A percentile compares a stretch with the other conserved stretches of the same genome.
These are phyloP conservation scores for Saturnispora halmiae DNA, from an alignment of 805 yeast species.

Conservation along the genomic window DNA sequence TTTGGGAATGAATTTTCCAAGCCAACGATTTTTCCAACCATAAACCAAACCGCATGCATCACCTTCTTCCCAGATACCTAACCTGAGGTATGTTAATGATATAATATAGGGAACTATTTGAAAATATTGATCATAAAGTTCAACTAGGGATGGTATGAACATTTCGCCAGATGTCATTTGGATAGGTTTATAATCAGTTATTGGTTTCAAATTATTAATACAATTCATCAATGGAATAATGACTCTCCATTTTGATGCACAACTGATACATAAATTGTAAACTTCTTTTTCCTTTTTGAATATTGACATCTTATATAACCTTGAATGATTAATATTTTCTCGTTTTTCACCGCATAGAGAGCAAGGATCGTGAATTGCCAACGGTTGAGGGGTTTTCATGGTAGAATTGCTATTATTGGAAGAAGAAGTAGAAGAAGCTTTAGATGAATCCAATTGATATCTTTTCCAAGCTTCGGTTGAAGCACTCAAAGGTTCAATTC, in stretches of 20 bases:
- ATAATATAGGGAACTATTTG: constrained; percentile 4
- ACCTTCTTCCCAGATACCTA: constrained; percentile 63
- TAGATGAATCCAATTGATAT: constrained; percentile 16
- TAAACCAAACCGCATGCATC: constrained; percentile 25
- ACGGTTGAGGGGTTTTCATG: constrained; percentile 35
- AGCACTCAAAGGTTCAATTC: constrained; percentile 80
- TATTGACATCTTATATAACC: constrained; percentile 51
- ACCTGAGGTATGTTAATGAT: constrained; percentile 28
- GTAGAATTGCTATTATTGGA: neutral
- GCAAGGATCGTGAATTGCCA: constrained; percentile 70
- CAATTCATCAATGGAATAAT: constrained; percentile 78
- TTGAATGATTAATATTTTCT: constrained; percentile 60
- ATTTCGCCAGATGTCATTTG: constrained; percentile 4
- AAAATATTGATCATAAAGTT: constrained; percentile 7
- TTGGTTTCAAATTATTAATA: constrained; percentile 24
- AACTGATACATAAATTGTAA: constrained; percentile 73
- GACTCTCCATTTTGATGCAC: constrained; percentile 70
- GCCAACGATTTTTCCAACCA: constrained; percentile 29
- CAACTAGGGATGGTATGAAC: constrained; percentile 4
- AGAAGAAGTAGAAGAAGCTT: constrained; percentile 2
- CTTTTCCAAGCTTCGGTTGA: constrained; percentile 63
- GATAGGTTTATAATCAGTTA: neutral
- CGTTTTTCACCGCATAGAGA: constrained; percentile 77
- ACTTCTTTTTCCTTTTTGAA: constrained; percentile 31
- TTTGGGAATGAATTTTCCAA: constrained; percentile 10